phyloP scores from a whole-genome alignment of 148 eudicot genomes.

The Spergularia bocconei region DNA sequence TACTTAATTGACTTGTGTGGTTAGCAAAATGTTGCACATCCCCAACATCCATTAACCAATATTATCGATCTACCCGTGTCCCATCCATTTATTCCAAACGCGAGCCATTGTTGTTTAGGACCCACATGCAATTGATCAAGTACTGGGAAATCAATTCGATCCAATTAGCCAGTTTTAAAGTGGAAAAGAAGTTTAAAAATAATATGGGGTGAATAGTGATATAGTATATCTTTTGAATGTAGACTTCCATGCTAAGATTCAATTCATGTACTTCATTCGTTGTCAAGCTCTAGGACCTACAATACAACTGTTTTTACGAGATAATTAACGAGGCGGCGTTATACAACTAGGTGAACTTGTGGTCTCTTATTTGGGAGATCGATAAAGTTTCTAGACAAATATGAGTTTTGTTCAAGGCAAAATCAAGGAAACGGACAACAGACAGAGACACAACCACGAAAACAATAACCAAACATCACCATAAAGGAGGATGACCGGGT shows the following conservation, averaged over 20 bases:
- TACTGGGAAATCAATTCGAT: too few relatives aligned
- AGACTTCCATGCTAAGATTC: conserved; percentile 13
- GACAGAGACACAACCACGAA: too few relatives aligned
- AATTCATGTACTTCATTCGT: neutral
- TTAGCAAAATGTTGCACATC: conserved; percentile 20
- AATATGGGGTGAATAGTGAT: neutral
- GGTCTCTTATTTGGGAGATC: too few relatives aligned
- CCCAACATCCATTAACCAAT: neutral
- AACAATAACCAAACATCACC: too few relatives aligned
- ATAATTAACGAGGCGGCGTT: too few relatives aligned
- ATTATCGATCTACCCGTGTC: neutral
- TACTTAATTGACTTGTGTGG: conserved; percentile 14
- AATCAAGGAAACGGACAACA: too few relatives aligned
- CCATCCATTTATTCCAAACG: conserved; percentile 17
- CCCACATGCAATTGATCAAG: conserved; percentile 11
- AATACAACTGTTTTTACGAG: too few relatives aligned
- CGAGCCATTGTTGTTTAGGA: conserved; percentile 9
- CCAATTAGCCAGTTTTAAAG: too few relatives aligned
- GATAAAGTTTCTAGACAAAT: too few relatives aligned
- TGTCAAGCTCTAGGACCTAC: neutral
- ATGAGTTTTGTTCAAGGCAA: too few relatives aligned
- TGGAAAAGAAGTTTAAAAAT: neutral
- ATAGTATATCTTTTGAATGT: conserved; percentile 6
- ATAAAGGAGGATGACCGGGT: too few relatives aligned
- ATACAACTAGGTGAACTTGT: too few relatives aligned